Evolutionary conservation across 257 asterid species (phyloP).

Genomic region (Solanum acaule): DNA sequence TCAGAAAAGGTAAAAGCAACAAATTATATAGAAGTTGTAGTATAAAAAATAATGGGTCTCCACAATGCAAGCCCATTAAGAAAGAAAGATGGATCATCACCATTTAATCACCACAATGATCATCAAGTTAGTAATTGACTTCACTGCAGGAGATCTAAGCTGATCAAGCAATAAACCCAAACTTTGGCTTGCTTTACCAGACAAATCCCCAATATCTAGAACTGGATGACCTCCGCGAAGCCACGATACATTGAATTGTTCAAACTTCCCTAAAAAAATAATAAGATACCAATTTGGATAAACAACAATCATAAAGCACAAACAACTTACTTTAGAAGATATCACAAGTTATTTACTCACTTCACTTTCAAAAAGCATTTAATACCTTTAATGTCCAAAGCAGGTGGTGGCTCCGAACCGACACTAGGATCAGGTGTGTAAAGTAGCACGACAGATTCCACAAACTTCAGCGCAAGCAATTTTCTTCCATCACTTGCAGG

Average conservation of each 20-base stretch:
- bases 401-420: conserved; percentile 72
- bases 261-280: conserved; percentile 35
- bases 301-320: not conserved
- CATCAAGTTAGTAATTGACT: conserved; percentile 67
- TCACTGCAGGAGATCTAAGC: conserved; percentile 74
- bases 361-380: not conserved
- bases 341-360: not conserved
- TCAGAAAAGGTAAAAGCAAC: conserved; percentile 1
- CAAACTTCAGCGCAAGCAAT: conserved; percentile 86
- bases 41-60: not conserved
- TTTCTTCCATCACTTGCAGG: conserved; percentile 86
- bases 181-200: conserved; percentile 79
- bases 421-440: conserved; percentile 90
- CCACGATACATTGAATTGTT: conserved; percentile 83
- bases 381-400: conserved; percentile 56
- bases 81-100: conserved; percentile 15
- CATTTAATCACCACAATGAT: conserved; percentile 76
- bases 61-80: not conserved
- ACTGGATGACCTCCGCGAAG: conserved; percentile 95
- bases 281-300: not conserved
- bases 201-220: conserved; percentile 76
- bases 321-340: not conserved
- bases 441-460: conserved; percentile 74
- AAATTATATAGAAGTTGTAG: not conserved
- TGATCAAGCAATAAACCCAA: conserved; percentile 84